Evolutionary conservation across 345 rosid species (phyloP), one percentile per base, ranked within the genome.

Genomic region (Cardamine occulta): DNA sequence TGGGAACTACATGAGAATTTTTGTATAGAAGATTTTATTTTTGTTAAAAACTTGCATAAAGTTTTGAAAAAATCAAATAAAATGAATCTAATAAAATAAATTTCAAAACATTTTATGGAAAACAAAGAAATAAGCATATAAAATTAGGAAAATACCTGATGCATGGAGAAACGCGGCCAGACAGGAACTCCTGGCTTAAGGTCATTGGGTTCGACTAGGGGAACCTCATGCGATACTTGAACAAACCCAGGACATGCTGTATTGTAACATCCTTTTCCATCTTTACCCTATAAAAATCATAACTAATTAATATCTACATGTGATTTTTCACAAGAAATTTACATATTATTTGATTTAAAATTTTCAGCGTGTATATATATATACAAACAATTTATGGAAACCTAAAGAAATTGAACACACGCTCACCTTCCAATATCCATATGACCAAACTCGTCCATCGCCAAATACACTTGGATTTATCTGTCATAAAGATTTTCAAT

Each of bases 261-360:
- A 56, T 74, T 74, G 28, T 31, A 74, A 34, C 72, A 74, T 21
- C 58, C 29, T 5, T 63, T 63, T 32, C 72, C 58, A 55, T 65
- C 14, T 44, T 74, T 65, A 65, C 65, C 77, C 71, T 74, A 49
- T 31, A n/a, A 52, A 34, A 62, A 31, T 19, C 14, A 63, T 52
- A 52, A 63, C 48, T 23, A 7, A 63, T 60, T 23, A 7, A 23
- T 21, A 5, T 21, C 6, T 3, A 59, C 17, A 47, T 32, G 4
- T 55, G 42, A 57, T 3, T 21, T 15, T 8, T 34, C 39, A 34
- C 8, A 34, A 34, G 1, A 5, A 8, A 8, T 19, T 14, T 5
- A 59, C 18, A 47, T 47, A 2, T 56, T 56, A 57, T 3, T 21
- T 9, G n/a, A n/a, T 14, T 34, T 3, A 15, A 29, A 1, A 8